Evolutionary conservation across 441 rosid species (phyloP).

Genomic region (Erysimum pusillum): DNA sequence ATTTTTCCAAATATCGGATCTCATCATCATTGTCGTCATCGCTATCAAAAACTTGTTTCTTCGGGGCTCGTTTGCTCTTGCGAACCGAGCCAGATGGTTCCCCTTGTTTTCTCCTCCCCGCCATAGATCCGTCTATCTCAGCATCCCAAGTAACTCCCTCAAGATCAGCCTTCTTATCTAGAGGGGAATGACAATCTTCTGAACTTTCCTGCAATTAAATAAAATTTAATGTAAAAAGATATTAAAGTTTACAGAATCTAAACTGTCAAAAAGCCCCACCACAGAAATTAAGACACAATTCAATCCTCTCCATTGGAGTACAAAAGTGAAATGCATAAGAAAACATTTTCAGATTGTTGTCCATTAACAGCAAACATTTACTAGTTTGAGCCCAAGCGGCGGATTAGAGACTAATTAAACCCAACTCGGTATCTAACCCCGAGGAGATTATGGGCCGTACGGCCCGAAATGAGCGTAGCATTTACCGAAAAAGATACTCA

Average conservation of each 20-base stretch:
- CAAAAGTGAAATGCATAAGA: conserved; percentile 28
- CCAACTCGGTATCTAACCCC: conserved; percentile 7
- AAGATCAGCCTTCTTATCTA: conserved; percentile 66
- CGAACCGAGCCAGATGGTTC: conserved; percentile 70
- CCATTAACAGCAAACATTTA: conserved; percentile 35
- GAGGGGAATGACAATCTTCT: conserved; percentile 55
- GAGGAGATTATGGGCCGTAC: conserved; percentile 39
- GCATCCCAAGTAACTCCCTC: conserved; percentile 81
- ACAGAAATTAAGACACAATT: conserved; percentile 45
- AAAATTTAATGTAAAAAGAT: conserved; percentile 38
- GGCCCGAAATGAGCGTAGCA: conserved; percentile 20
- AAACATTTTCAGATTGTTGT: conserved; percentile 1
- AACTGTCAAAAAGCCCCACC: conserved; percentile 37
- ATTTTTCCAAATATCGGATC: conserved; percentile 81
- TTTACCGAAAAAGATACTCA: conserved; percentile 22
- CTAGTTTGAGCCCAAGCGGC: conserved; percentile 15
- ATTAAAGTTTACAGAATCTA: conserved; percentile 34
- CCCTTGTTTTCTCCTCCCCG: conserved; percentile 66
- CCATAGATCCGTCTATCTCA: conserved; percentile 62
- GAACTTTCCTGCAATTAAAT: conserved; percentile 62
- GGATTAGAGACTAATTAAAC: conserved; percentile 10
- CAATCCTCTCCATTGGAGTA: conserved; percentile 50
- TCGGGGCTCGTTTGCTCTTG: conserved; percentile 83
- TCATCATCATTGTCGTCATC: conserved; percentile 82
- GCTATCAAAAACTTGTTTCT: conserved; percentile 70